Evolutionary conservation across 129 eudicot genomes (phyloP).

Genomic region (Flaveria sonorensis): DNA sequence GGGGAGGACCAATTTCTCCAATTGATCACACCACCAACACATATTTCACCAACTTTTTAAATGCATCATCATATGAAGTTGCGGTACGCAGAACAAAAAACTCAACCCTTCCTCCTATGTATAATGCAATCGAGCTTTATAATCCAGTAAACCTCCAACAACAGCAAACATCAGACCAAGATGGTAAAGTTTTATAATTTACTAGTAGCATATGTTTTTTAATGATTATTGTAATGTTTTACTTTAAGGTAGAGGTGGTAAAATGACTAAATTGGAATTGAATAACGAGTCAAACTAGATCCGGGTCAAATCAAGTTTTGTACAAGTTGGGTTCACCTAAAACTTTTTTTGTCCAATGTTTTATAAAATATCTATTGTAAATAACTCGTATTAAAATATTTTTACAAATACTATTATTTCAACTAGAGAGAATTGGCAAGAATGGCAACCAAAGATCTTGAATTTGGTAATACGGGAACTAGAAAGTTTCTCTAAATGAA

Average conservation of each 20-base stretch:
- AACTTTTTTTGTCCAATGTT: not conserved
- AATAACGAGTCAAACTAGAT: not conserved
- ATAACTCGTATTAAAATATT: too few relatives aligned
- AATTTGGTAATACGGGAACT: not conserved
- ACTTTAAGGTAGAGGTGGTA: not conserved
- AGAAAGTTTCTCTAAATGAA: not conserved
- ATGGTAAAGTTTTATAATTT: conserved; percentile 21
- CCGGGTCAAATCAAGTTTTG: not conserved
- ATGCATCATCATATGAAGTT: not conserved
- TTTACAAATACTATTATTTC: not conserved
- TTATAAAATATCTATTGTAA: not conserved
- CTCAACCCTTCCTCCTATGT: conserved; percentile 40
- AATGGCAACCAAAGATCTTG: not conserved
- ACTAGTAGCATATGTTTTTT: not conserved
- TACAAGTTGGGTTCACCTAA: not conserved
- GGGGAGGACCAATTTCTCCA: conserved; percentile 19
- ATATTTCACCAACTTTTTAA: too few relatives aligned
- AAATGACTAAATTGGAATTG: not conserved
- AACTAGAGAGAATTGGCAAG: not conserved
- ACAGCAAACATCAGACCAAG: conserved; percentile 31
- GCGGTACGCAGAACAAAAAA: not conserved
- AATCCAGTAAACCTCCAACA: conserved; percentile 16
- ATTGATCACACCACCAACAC: not conserved
- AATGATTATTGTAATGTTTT: not conserved
- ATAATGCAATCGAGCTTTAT: conserved; percentile 44